Evolutionary conservation across 306 rosid species (phyloP).

Genomic region (Dalbergia cochinchinensis): DNA sequence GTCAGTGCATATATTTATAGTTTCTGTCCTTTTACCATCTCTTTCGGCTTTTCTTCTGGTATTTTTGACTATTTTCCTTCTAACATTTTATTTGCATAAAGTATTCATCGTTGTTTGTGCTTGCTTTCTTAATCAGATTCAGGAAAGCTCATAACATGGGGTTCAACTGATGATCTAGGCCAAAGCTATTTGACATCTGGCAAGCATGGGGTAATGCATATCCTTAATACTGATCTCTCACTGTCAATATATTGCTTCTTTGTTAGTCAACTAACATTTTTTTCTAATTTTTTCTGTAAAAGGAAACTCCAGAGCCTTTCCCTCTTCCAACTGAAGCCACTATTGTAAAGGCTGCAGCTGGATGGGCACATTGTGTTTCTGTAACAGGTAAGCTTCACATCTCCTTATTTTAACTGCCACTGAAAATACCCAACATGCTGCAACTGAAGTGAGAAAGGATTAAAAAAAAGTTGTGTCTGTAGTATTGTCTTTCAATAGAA

Average conservation of each 20-base stretch:
- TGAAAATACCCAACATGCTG: not conserved
- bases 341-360: constrained; percentile 80
- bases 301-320: constrained; percentile 95
- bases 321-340: constrained; percentile 83
- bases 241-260: not conserved
- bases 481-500: constrained; percentile 23
- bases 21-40: not conserved
- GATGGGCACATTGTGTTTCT: constrained; percentile 97
- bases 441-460: constrained; percentile 21
- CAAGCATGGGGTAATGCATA: constrained; percentile 85
- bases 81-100: constrained; percentile 6
- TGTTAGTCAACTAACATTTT: constrained; percentile 46
- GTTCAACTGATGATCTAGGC: constrained; percentile 95
- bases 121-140: constrained; percentile 56
- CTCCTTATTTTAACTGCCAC: constrained; percentile 36
- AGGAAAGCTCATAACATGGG: constrained; percentile 97
- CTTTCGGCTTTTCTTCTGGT: not conserved
- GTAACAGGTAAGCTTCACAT: constrained; percentile 68
- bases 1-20: constrained; percentile 5
- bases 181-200: constrained; percentile 97
- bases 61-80: too few relatives aligned
- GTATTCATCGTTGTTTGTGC: not conserved
- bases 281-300: constrained; percentile 47
- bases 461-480: not conserved
- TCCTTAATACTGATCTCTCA: constrained; percentile 14